Percentiles rank a stretch among this genome's conserved stretches.
Evolutionary conservation across 192 early-diverging fungal species (phyloP).

Genomic region (Entomortierella beljakovae): DNA sequence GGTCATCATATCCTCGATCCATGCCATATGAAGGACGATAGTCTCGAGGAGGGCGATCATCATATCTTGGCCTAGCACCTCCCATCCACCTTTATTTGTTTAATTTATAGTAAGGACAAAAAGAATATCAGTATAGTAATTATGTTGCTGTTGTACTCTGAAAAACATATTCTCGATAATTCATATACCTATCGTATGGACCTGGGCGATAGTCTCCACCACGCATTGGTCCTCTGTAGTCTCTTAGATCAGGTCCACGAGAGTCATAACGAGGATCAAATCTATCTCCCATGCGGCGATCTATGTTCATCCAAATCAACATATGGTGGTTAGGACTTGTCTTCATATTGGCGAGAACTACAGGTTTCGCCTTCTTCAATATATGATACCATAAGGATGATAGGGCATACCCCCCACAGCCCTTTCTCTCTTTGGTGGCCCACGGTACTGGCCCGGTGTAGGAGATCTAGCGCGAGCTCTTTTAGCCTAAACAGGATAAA

Average conservation of each 20-base stretch:
- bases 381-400: conserved; percentile 28
- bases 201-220: conserved; percentile 37
- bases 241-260: conserved; percentile 49
- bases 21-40: conserved; percentile 30
- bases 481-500: conserved; percentile 65
- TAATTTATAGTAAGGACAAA: too few relatives aligned
- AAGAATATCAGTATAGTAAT: neutral
- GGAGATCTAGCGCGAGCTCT: conserved; percentile 76
- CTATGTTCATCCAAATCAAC: neutral
- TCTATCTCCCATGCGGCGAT: conserved; percentile 47
- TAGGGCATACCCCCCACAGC: conserved; percentile 48
- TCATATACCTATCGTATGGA: conserved; percentile 42
- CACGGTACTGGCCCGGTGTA: conserved; percentile 84
- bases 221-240: conserved; percentile 43
- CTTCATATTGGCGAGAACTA: conserved; percentile 20
- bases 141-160: conserved; percentile 8
- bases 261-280: conserved; percentile 58
- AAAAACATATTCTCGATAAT: conserved; percentile 21
- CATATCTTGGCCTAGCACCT: conserved; percentile 35
- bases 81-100: conserved; percentile 42
- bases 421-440: conserved; percentile 74
- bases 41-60: conserved; percentile 44
- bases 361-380: conserved; percentile 19
- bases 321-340: neutral
- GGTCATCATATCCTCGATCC: conserved; percentile 30